Evolutionary conservation across 78 protist genomes (phyloP).

Genomic region (Dictyostelium intermedium): DNA sequence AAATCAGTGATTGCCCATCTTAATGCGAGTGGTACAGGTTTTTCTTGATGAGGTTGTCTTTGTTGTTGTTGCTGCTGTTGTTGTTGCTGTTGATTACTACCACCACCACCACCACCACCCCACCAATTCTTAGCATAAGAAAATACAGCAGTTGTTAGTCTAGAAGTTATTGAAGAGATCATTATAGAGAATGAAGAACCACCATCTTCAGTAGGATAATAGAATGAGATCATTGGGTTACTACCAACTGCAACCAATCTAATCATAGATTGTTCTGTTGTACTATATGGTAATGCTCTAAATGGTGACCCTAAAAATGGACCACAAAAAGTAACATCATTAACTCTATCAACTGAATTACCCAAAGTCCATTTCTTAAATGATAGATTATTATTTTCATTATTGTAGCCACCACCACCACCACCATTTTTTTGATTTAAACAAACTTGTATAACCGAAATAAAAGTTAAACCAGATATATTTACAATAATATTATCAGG

Average conservation of each 20-base stretch:
- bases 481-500: conserved; percentile 52
- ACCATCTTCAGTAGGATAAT: conserved; percentile 67
- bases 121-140: conserved; percentile 82
- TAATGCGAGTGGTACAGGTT: conserved; percentile 19
- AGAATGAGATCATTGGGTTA: conserved; percentile 57
- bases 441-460: conserved; percentile 31
- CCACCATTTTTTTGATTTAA: conserved; percentile 38
- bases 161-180: conserved; percentile 70
- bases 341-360: conserved; percentile 14
- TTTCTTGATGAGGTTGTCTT: conserved; percentile 26
- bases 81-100: neutral
- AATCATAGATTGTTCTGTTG: conserved; percentile 39
- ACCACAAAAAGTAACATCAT: conserved; percentile 44
- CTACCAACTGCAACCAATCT: conserved; percentile 51
- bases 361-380: conserved; percentile 47
- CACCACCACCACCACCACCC: conserved; percentile 81
- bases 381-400: neutral
- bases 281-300: conserved; percentile 64
- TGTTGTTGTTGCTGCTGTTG: neutral
- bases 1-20: conserved; percentile 60
- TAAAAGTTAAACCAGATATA: conserved; percentile 28
- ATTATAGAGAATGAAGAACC: conserved; percentile 44
- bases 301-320: conserved; percentile 76
- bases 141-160: conserved; percentile 74
- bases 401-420: neutral